Evolutionary conservation across 768 basidiomycete genomes (phyloP), one percentile per base, ranked within the genome.

Genomic region (Trametes cingulata): DNA sequence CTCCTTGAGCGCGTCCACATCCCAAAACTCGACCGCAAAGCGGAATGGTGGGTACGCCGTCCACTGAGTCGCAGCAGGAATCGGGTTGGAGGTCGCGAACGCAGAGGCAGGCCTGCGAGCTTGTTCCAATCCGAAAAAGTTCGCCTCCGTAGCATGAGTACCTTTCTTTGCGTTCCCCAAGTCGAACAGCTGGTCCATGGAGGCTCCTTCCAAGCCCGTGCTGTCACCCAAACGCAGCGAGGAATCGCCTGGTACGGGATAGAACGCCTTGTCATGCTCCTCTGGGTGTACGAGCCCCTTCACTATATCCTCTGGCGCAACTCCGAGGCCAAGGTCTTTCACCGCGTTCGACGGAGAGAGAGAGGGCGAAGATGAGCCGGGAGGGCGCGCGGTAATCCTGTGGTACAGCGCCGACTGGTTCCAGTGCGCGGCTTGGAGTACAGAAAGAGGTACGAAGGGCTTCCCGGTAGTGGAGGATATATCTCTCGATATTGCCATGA

Each of bases 1-100:
- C 75, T 96, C 94, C 58, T 86, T 88, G 39, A 97, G 79, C 35
- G 79, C 74, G 61, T 90, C 87, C 19, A 93, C 81, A 67, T 90
- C 88, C 88, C 91, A 95, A 70, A 96, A 96, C 73, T 96, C 94
- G 52, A 93, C 91, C 9, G 85, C 84, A 69, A 96, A 93, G 20
- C 94, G 83, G 73, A 80, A 90, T 0, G 95, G 95, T 45, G 89
- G 86, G 68, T 85, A 84, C n/a, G 82, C 77, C 0, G 87, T 82
- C 87, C 88, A 92, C 65, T 73, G 80, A 20, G 80, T 74, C 3
- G 80, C 81, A 0, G 76, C 56, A 61, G 83, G 82, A 14, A 67
- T 81, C 82, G 41, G 74, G 12, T 50, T 24, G 17, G 40, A 10
- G 12, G 29, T 14, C 3, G 37, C 15, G 25, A 59, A 56, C 13